phyloP scores from a whole-genome alignment of 768 basidiomycete genomes.

The Xanthoconium stramineum region DNA sequence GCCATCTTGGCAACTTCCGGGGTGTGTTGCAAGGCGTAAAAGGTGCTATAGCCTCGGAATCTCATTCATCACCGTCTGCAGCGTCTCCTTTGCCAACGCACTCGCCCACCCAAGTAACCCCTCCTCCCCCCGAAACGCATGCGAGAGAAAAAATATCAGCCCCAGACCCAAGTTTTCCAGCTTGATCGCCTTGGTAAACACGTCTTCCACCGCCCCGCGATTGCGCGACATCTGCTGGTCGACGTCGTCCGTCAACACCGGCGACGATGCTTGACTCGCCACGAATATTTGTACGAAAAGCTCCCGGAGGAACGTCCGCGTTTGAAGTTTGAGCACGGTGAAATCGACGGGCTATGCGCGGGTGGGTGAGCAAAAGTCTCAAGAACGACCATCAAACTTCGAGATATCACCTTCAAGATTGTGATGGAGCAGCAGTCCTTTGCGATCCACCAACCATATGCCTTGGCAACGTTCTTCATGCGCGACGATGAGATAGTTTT shows the following conservation, averaged over 20 bases:
- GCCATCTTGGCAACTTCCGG: no score
- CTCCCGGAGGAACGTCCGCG: conserved; percentile 64
- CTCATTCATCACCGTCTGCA: conserved; percentile 64
- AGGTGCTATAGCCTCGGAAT: no score
- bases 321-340: conserved; percentile 60
- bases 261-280: conserved; percentile 71
- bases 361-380: not conserved
- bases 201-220: conserved; percentile 64
- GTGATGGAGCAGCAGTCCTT: conserved; percentile 73
- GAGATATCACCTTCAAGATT: conserved; percentile 69
- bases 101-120: conserved; percentile 65
- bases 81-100: conserved; percentile 63
- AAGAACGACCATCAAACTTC: not conserved
- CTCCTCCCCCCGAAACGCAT: conserved; percentile 37
- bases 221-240: conserved; percentile 44
- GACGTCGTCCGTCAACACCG: conserved; percentile 45
- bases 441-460: conserved; percentile 92
- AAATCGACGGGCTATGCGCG: conserved; percentile 80
- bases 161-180: conserved; percentile 73
- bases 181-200: conserved; percentile 72
- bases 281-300: conserved; percentile 69
- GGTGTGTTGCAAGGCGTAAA: no score
- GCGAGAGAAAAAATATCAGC: conserved; percentile 65
- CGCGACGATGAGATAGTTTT: conserved; percentile 57
- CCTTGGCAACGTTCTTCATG: conserved; percentile 71